These are phyloP conservation scores for Gonium pectorale DNA, from an alignment of 139 green algal species.

Conservation along the genomic window DNA sequence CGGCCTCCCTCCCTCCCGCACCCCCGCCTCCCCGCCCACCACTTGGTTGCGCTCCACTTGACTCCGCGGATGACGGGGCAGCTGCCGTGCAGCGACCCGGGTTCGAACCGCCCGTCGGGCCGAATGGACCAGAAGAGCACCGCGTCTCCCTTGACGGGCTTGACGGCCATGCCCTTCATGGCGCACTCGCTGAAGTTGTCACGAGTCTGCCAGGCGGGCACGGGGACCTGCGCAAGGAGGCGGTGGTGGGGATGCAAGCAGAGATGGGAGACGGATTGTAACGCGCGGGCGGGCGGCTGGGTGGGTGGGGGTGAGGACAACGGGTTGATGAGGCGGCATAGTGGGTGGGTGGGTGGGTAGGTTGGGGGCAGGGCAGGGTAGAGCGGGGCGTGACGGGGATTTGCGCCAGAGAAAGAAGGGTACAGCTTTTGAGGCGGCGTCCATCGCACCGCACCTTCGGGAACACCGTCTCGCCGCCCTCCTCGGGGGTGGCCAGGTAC, in stretches of 20 bases:
- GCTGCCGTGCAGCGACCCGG: slow-evolving; percentile 58
- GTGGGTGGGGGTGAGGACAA: not conserved
- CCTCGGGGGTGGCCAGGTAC: slow-evolving; percentile 84
- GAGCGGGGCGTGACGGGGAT: too few species aligned
- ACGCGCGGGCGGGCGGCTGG: too few species aligned
- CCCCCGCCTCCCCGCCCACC: slow-evolving; percentile 31
- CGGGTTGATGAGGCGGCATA: not conserved
- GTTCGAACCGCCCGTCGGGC: slow-evolving; percentile 60
- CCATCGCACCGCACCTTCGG: slow-evolving; percentile 50
- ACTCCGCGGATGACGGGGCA: slow-evolving; percentile 65
- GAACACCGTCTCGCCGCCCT: slow-evolving; percentile 83
- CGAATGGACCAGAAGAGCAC: slow-evolving; percentile 58
- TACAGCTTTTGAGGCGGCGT: too few species aligned
- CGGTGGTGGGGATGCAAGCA: too few species aligned
- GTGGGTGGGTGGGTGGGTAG: not conserved
- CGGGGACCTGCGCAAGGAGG: slow-evolving; percentile 37
- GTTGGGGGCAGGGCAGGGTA: too few species aligned
- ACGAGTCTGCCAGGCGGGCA: slow-evolving; percentile 3
- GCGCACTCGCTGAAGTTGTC: slow-evolving; percentile 55
- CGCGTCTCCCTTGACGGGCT: slow-evolving; percentile 62
- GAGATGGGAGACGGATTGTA: too few species aligned
- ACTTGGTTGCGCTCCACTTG: slow-evolving; percentile 70
- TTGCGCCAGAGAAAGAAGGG: too few species aligned
- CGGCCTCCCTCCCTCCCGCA: too few species aligned
- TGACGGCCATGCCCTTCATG: slow-evolving; percentile 65